Base-by-base conservation (phyloP, 2,329 filamentous ascomycete genomes). In the Metarhizium anisopliae region DNA sequence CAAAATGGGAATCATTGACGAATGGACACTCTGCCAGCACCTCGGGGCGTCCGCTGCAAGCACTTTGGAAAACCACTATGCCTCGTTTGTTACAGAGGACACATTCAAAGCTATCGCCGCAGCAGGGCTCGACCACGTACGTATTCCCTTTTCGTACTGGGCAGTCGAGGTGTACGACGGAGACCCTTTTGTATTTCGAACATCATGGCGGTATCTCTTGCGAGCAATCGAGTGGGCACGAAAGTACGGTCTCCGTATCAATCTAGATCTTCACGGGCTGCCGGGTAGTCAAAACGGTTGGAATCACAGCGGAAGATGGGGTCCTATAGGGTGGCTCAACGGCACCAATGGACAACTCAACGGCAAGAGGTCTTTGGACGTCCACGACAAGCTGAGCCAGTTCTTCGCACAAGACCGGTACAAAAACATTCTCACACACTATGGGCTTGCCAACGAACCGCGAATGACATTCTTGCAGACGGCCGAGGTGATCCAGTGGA, bases 381-480 rank as follows among this genome's bases (percentile, higher is more conserved):
- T 97, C 43, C 94, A 99, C 73, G 81, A 94, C 67, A 84, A 88
- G 57, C 78, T 99, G 13, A 91, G 90, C 29, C 81, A 86, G 61
- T 99, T 99, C 81, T 99, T 99, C 70, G 84, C 92, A 0, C 94
- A 97, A 67, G 83, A 87, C 50, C 87, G 94, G 10, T 99, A 99
- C 77, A 87, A 88, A 67, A 95, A 96, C 68, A 81, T 99, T 62
- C 79, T 99, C 59, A 83, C 87, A 14, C 90, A 97, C 74, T 99
- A 99, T 72, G 94, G 94, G 4, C 83, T 99, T 1, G 90, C 85
- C 67, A 99, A 99, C 73, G 94, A 99, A 71, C 94, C 94, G 2
- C 85, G 86, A 60, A 96, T 97, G 90, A 84, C 86, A 57, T 79
- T 78, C 50, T 77, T 99, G 30, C 73, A 85, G 42, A 74, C 81